Base-by-base conservation (phyloP, 169 alveolate genomes). In the Babesia bigemina region DNA sequence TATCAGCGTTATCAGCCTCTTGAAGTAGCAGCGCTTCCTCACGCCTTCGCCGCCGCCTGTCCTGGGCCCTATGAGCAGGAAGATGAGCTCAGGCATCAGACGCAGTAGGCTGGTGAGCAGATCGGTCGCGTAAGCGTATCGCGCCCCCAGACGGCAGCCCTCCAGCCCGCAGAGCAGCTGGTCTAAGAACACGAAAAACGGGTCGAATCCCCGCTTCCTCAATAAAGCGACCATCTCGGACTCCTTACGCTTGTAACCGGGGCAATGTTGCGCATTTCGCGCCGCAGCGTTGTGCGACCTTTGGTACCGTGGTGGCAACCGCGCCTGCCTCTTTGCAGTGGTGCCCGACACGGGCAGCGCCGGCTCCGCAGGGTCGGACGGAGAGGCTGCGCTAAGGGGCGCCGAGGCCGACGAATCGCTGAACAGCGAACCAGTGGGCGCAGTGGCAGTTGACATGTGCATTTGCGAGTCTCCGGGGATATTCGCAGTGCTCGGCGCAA, bases 71-170 rank as follows among this genome's bases (percentile, higher is more conserved):
- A 81, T 63, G 9, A 81, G 79, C 48, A 72, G 48, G 24, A 29
- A 28, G n/a, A 61, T 66, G 26, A 81, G 50, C 39, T 81, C 88
- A 4, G 88, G 88, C 84, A 81, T 72, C 36, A 73, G 59, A 24
- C 52, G 65, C 12, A 81, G 0, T 9, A 81, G 45, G 2, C 45
- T 28, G 17, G 83, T 63, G 19, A 81, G 11, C 49, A 81, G 71
- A 22, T 81, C 88, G 2, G 72, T 10, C 12, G 88, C 71, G 39
- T 81, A 69, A 0, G 49, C 62, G 26, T 47, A 50, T 13, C 75
- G 29, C 13, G 52, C 59, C 14, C 70, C 72, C 49, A 58, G 44
- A 0, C 58, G 50, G 49, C 77, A 62, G 6, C 66, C 76, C 52
- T 81, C 84, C 19, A 81, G 57, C 9, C 75, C 66, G 17, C 13